Evolutionary conservation across 1,284 basidiomycete species (phyloP).

Genomic region (Tilletia setariae): DNA sequence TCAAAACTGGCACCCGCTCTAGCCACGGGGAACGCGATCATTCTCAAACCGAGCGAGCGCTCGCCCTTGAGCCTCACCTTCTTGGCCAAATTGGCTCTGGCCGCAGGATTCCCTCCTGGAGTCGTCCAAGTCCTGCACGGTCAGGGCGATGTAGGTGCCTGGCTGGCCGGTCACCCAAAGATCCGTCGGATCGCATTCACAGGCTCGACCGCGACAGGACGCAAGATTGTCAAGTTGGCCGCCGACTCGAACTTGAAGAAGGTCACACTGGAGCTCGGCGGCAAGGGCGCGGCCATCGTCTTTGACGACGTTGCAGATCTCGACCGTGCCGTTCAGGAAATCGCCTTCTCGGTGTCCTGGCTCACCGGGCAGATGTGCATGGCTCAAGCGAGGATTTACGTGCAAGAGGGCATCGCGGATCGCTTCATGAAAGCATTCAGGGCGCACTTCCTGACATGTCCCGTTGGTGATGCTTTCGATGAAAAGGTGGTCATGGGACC

Average conservation of each 20-base stretch:
- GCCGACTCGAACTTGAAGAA: conserved; percentile 56
- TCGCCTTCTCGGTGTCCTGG: conserved; percentile 90
- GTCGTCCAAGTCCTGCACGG: conserved; percentile 18
- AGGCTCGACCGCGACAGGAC: conserved; percentile 5
- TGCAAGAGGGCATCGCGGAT: conserved; percentile 74
- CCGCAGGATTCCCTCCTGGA: conserved; percentile 19
- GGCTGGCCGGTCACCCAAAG: conserved; percentile 15
- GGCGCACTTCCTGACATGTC: neutral
- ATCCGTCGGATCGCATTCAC: conserved; percentile 19
- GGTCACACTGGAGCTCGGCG: conserved; percentile 82
- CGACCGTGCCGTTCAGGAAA: conserved; percentile 76
- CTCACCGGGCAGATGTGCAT: conserved; percentile 94
- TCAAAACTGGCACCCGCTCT: conserved; percentile 10
- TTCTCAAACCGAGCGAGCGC: conserved; percentile 19
- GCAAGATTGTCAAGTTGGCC: conserved; percentile 1
- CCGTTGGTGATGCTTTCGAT: conserved; percentile 1
- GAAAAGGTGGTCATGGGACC: neutral
- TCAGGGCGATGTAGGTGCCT: conserved; percentile 1
- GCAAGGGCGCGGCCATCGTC: conserved; percentile 89
- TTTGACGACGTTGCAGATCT: conserved; percentile 84
- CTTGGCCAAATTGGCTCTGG: conserved; percentile 1
- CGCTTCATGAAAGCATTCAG: conserved; percentile 64
- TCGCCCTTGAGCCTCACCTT: conserved; percentile 4
- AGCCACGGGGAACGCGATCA: conserved; percentile 18
- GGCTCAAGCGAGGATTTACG: conserved; percentile 80